Evolutionary conservation across 345 rosid species (phyloP), one percentile per base, ranked within the genome.

Genomic region (Bruguiera parviflora): DNA sequence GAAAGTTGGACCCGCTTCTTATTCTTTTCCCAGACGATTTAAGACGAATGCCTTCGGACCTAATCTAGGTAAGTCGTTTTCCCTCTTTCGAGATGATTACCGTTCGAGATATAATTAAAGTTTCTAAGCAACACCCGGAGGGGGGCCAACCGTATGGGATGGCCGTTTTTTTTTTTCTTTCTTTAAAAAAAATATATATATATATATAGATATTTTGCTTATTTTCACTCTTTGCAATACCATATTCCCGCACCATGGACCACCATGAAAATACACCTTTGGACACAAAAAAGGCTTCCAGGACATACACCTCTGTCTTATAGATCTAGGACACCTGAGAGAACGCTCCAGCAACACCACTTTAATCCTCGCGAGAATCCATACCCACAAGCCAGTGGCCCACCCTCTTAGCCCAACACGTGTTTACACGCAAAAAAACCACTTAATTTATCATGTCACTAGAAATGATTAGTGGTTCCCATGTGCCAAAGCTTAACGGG

Each of bases 401-500:
- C 49, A 29, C 70, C 63, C 20, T 46, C 8, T 8, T 33, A 37
- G 25, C 20, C 31, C 28, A 28, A 75, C 81, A 71, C 74, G 77
- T 80, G 79, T 66, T 53, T 11, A 8, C 16, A 1, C 15, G 9
- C 21, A 2, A 20, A n/a, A 53, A 55, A 8, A 21, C 3, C 25
- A n/a, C 27, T 51, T n/a, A n/a, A n/a, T n/a, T n/a, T 11, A 43
- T 43, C 49, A 43, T 43, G 49, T 13, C 16, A 13, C 49, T 11
- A 3, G 4, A 43, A 43, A 15, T 43, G n/a, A 60, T 29, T 31
- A 64, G 73, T 78, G 84, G 76, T n/a, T 61, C 60, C 65, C 88
- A 85, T 87, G 91, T 87, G 95, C 87, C 55, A 76, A 83, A 82
- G 88, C 72, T 64, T 55, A 64, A n/a, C 0, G 56, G 69, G 74